Evolutionary conservation across 352 stramenopile species (phyloP), one percentile per base, ranked within the genome.

Genomic region (Globisporangium orthogonon): DNA sequence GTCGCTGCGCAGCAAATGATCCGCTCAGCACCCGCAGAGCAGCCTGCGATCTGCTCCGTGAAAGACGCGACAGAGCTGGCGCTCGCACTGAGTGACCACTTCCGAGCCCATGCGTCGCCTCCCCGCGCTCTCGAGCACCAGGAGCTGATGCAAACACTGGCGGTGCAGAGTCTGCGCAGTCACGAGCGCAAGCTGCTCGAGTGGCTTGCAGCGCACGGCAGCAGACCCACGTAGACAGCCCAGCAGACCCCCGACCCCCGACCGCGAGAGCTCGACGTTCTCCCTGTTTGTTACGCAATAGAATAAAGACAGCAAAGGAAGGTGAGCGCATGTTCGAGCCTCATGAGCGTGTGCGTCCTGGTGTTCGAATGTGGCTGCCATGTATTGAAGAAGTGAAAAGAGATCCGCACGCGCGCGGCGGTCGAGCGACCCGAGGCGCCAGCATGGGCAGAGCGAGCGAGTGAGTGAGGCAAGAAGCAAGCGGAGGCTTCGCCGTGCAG

Each of bases 171-270:
- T 18, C 58, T 65, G 61, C 70, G 54, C 14, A 62, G 40, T 52
- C 65, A 87, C 52, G 66, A 87, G 52, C 50, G 43, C 44, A 56
- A 50, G 31, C 40, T 86, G 10, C 54, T 73, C 11, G 54, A 61
- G 23, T 87, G 74, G 74, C 58, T 85, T 52, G 54, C 54, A 55
- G 50, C 29, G 15, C 30, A 45, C 33, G 28, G 31, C 52, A 23
- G 18, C 28, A 50, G 14, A 4, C 33, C 5, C 33, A 5, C 4
- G 33, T 37, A 37, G 33, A 5, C 33, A 23, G 23, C 23, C 23
- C 23, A 37, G 33, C 10, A 37, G 33, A 37, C 33, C 33, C 6
- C 33, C 33, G 33, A 37, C 33, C 6, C 23, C 23, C 23, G 23
- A 23, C 23, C 23, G 23, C 23, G 23, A 23, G 23, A 23, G 23